These are phyloP conservation scores for Leccinum subtestaceum DNA, from an alignment of 768 basidiomycete species.

Conservation along the genomic window DNA sequence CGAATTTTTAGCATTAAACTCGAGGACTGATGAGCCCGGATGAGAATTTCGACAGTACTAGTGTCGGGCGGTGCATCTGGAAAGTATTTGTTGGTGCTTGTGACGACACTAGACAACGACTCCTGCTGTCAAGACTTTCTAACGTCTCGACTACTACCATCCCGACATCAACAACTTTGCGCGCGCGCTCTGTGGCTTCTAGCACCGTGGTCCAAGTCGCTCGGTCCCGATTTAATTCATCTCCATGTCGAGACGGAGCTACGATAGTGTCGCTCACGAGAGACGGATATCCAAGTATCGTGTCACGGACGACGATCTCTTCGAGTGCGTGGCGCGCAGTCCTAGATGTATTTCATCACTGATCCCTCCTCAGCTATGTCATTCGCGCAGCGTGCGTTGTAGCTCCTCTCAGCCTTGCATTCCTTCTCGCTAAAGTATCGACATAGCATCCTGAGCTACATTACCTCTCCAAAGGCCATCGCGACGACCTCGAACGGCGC, in stretches of 20 bases:
- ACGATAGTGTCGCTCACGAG: slow-evolving; percentile 67
- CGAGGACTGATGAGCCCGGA: not conserved
- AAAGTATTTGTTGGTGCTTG: slow-evolving; percentile 6
- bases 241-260: slow-evolving; percentile 70
- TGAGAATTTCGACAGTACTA: not conserved
- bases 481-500: slow-evolving; percentile 29
- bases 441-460: slow-evolving; percentile 66
- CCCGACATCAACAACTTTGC: not conserved
- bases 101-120: not conserved
- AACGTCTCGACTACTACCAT: not conserved
- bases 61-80: too few species aligned
- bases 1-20: not conserved
- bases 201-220: not conserved
- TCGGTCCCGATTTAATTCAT: slow-evolving; percentile 15
- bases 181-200: slow-evolving; percentile 3
- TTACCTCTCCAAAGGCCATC: slow-evolving; percentile 58
- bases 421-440: slow-evolving; percentile 8
- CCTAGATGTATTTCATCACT: not conserved
- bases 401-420: not conserved
- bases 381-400: slow-evolving; percentile 77
- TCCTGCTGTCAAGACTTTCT: slow-evolving; percentile 8
- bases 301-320: slow-evolving; percentile 82
- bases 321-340: slow-evolving; percentile 55
- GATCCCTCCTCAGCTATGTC: slow-evolving; percentile 55
- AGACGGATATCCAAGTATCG: slow-evolving; percentile 72